Evolutionary conservation across 169 alveolate species (phyloP).

Genomic region (Plasmodium vinckei): DNA sequence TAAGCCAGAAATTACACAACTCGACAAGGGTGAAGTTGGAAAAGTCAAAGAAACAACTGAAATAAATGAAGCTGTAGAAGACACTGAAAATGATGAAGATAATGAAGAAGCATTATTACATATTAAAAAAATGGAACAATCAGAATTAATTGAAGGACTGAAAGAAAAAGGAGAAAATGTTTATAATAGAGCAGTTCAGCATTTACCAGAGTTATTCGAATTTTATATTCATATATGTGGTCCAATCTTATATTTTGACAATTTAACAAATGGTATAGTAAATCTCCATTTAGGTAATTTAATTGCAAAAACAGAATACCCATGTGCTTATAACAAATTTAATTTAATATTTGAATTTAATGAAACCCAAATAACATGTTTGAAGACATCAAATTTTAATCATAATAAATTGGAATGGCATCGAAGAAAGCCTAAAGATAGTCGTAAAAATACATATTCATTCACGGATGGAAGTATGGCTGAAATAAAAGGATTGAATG

Average conservation of each 20-base stretch:
- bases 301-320: constrained; percentile 82
- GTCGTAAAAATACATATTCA: background rate
- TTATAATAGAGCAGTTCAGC: constrained; percentile 75
- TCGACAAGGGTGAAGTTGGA: background rate
- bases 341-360: constrained; percentile 86
- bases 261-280: constrained; percentile 83
- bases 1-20: background rate
- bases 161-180: constrained; percentile 77
- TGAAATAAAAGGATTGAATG: background rate
- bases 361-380: constrained; percentile 87
- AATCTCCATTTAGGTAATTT: constrained; percentile 87
- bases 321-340: constrained; percentile 83
- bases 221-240: constrained; percentile 83
- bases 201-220: constrained; percentile 76
- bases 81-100: constrained; percentile 40
- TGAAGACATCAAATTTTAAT: constrained; percentile 13
- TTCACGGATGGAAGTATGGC: background rate
- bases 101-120: constrained; percentile 52
- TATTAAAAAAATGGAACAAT: constrained; percentile 57
- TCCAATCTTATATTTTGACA: constrained; percentile 83
- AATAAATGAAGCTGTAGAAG: constrained; percentile 36
- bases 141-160: constrained; percentile 73
- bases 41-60: background rate
- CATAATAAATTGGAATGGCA: background rate
- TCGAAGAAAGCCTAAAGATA: background rate